Evolutionary conservation across 73 alveolate genomes (phyloP), one percentile per base, ranked within the genome.

Genomic region (Paramecium caudatum): DNA sequence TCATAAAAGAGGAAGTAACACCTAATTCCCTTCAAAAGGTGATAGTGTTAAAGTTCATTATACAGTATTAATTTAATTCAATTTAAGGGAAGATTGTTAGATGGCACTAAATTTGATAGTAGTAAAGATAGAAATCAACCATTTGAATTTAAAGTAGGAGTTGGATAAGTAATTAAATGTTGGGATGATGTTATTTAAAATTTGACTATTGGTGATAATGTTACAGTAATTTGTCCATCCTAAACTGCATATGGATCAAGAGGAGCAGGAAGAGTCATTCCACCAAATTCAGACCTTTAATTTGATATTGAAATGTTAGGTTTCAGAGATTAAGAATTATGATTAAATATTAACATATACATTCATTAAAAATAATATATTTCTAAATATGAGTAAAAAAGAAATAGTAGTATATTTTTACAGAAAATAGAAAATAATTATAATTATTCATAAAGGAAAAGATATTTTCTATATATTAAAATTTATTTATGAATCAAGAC

Each of bases 21-120:
- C 68, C 1, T 34, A 43, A 17, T 95, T 61, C 61, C 97, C 98
- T 5, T 43, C 61, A 6, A 82, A 68, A 50, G 97, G 97, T 16
- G 96, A 94, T 45, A 41, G 27, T 15, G 96, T 94, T 32, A 63
- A 33, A 61, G 96, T 95, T 34, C 98, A 95, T 82, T 95, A 95
- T 93, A 95, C 96, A 21, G 98, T 74, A 74, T 41, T 0, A 74
- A 10, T 4, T 2, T 15, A 17, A 3, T 19, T 3, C 16, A 21
- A 41, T 3, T 19, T 8, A 0, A 74, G 88, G 93, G 98, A 15
- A 95, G 96, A 68, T 91, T 95, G 65, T 84, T 91, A 43, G 96
- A 95, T 78, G 97, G 98, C 36, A 91, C 70, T 37, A 95, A 94
- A 91, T 95, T 95, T 70, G 98, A 95, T 93, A 92, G 97, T 27